These are phyloP conservation scores for Phialophora verrucosa DNA, from an alignment of 2,329 filamentous ascomycete species.

Conservation along the genomic window DNA sequence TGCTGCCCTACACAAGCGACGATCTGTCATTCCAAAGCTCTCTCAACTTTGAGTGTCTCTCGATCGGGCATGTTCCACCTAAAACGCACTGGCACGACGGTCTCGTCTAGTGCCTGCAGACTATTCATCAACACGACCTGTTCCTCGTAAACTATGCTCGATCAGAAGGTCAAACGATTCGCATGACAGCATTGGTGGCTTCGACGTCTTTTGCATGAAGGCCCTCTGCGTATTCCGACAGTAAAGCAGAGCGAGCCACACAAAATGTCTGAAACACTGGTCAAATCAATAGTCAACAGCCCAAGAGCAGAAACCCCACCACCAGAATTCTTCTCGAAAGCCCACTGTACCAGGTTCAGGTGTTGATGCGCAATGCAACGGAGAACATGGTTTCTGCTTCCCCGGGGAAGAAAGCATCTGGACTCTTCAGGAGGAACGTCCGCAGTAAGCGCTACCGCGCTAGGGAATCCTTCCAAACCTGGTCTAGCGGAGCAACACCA, in stretches of 20 bases:
- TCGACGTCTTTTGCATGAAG: neutral
- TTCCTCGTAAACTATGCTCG: neutral
- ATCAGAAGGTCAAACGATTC: neutral
- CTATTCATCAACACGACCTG: neutral
- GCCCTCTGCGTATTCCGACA: neutral
- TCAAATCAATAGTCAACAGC: neutral
- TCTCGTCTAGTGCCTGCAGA: neutral
- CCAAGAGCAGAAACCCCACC: neutral
- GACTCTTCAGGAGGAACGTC: neutral
- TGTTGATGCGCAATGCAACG: conserved; percentile 8
- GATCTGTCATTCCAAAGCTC: neutral
- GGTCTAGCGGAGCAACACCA: conserved; percentile 8
- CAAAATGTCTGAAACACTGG: conserved; percentile 11
- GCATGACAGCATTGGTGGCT: neutral
- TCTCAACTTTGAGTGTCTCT: neutral
- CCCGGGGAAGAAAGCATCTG: neutral
- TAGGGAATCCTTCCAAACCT: conserved; percentile 23
- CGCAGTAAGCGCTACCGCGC: conserved; percentile 23
- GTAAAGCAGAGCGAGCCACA: neutral
- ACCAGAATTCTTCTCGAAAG: conserved; percentile 9
- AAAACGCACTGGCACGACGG: neutral
- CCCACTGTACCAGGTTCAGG: neutral
- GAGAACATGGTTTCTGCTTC: conserved; percentile 9
- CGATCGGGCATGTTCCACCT: neutral
- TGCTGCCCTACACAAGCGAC: neutral